Percentiles rank a stretch among this genome's conserved stretches.
Conservation (phyloP, 1,284 basidiomycete genomes). For the Anthracocystis walkeri region DNA sequence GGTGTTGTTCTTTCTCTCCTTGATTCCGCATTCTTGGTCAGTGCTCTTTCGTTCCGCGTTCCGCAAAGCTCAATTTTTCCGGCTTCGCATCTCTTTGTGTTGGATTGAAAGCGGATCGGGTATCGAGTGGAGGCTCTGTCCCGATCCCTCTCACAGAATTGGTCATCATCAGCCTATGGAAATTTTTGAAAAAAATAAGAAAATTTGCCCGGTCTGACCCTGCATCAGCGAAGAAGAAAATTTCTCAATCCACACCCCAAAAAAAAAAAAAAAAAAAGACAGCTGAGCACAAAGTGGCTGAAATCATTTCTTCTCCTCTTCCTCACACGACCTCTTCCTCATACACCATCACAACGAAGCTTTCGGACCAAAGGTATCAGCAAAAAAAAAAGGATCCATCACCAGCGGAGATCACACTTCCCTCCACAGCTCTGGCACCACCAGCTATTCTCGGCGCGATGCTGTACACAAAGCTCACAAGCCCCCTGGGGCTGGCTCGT, state of each 20-base stretch:
- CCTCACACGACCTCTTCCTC: background rate
- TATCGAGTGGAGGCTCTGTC: background rate
- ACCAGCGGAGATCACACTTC: background rate
- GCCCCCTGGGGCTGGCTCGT: constrained; percentile 33
- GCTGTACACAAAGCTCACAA: constrained; percentile 38
- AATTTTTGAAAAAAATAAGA: constrained; percentile 7
- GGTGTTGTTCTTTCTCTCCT: constrained; percentile 20
- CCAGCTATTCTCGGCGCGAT: constrained; percentile 19
- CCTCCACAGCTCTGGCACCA: constrained; percentile 1
- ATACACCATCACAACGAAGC: background rate
- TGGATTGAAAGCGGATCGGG: constrained; percentile 1
- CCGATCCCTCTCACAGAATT: constrained; percentile 9
- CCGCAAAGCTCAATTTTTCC: background rate
- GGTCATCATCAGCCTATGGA: background rate
- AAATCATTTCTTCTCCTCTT: background rate
- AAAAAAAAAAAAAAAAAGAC: too few species aligned
- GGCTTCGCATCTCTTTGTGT: constrained; percentile 11
- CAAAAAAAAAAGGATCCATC: background rate
- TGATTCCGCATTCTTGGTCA: constrained; percentile 2
- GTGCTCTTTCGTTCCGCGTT: constrained; percentile 3
- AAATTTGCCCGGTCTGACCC: constrained; percentile 14
- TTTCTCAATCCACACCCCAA: constrained; percentile 6
- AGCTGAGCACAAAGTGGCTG: background rate
- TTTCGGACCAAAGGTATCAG: background rate
- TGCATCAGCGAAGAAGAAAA: constrained; percentile 21